Evolutionary conservation across 2,329 filamentous ascomycete genomes (phyloP).

Genomic region (Nigrograna mackinnonii): DNA sequence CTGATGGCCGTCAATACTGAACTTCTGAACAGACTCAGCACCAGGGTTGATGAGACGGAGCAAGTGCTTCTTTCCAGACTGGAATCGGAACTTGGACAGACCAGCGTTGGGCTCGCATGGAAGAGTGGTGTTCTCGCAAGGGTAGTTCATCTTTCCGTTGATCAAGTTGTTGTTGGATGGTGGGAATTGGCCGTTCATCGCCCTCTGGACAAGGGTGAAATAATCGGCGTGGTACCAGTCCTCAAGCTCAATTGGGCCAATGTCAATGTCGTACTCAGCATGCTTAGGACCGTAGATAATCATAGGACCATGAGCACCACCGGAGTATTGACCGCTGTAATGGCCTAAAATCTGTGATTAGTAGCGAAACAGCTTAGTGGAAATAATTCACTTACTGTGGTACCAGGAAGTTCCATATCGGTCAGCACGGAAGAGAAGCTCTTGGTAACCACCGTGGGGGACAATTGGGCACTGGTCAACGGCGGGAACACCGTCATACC

Average conservation of each 20-base stretch:
- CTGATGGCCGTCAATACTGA: constrained; percentile 43
- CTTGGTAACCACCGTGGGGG: constrained; percentile 22
- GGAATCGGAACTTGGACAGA: constrained; percentile 38
- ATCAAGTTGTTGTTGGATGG: constrained; percentile 27
- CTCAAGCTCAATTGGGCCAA: constrained; percentile 26
- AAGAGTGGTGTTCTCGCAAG: constrained; percentile 20
- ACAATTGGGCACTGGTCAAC: constrained; percentile 39
- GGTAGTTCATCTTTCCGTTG: constrained; percentile 30
- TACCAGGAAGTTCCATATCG: constrained; percentile 26
- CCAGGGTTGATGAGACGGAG: constrained; percentile 45
- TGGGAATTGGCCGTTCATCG: constrained; percentile 11
- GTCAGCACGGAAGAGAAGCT: constrained; percentile 22
- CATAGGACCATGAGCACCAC: constrained; percentile 27
- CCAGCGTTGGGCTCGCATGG: constrained; percentile 21
- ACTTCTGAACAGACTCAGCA: constrained; percentile 37
- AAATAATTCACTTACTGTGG: constrained; percentile 10
- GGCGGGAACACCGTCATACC: constrained; percentile 41
- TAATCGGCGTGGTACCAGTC: constrained; percentile 20
- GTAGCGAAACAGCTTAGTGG: constrained; percentile 1
- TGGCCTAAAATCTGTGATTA: constrained; percentile 12
- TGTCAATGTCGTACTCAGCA: constrained; percentile 26
- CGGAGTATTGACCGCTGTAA: constrained; percentile 31
- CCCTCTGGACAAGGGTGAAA: constrained; percentile 7
- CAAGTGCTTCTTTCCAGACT: constrained; percentile 43
- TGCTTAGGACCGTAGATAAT: constrained; percentile 28